Conservation (phyloP, 2,329 filamentous ascomycete genomes). For the Ophiostoma triangulosporum region DNA sequence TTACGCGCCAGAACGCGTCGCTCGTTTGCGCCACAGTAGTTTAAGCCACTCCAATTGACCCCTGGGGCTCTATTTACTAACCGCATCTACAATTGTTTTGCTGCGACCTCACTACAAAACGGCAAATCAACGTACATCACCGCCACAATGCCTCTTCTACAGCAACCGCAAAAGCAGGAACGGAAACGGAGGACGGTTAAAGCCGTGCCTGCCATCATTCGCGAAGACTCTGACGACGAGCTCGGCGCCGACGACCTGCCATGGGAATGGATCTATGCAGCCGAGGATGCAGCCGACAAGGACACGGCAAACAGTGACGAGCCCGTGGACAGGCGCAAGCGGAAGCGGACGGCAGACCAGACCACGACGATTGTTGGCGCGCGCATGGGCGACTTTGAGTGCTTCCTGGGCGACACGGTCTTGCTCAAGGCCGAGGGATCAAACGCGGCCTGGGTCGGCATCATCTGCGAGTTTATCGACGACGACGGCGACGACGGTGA, state of each 20-base stretch:
- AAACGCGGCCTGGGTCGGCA: constrained; percentile 83
- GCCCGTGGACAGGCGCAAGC: constrained; percentile 16
- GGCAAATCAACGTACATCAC: not conserved
- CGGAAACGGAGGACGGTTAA: constrained; percentile 9
- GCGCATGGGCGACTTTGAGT: constrained; percentile 68
- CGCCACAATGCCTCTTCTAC: constrained; percentile 11
- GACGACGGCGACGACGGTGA: constrained; percentile 53
- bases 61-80: not conserved
- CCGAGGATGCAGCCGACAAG: constrained; percentile 7
- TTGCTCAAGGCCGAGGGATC: constrained; percentile 77
- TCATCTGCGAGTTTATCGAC: constrained; percentile 71
- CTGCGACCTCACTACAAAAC: not conserved
- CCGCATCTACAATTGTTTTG: not conserved
- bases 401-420: constrained; percentile 68
- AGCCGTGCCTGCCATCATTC: constrained; percentile 40
- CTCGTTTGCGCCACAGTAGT: not conserved
- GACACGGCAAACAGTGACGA: not conserved
- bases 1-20: constrained; percentile 2
- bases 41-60: not conserved
- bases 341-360: constrained; percentile 22
- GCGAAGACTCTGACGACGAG: constrained; percentile 83
- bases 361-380: constrained; percentile 64
- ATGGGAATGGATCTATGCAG: constrained; percentile 69
- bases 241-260: constrained; percentile 57
- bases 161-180: not conserved